Evolutionary conservation across 1,284 basidiomycete species (phyloP).

Genomic region (Grifola frondosa): DNA sequence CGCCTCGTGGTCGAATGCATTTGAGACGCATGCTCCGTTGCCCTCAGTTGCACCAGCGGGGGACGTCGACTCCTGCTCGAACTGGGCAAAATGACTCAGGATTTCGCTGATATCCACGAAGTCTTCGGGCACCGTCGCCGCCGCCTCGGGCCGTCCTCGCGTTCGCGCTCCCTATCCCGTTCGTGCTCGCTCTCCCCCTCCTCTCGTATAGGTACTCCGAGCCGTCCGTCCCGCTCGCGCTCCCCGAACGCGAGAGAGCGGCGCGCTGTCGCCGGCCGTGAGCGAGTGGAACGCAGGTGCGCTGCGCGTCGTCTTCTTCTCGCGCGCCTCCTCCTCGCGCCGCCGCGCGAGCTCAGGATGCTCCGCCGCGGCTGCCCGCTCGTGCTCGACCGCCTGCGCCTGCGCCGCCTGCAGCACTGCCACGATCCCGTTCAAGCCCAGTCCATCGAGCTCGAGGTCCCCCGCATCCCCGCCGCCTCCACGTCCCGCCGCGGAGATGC

Average conservation of each 20-base stretch:
- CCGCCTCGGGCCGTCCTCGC: slow-evolving; percentile 9
- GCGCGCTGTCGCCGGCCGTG: slow-evolving; percentile 47
- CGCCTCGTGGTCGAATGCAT: slow-evolving; percentile 2
- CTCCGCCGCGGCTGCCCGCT: slow-evolving; percentile 43
- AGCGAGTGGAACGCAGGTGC: slow-evolving; percentile 76
- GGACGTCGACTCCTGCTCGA: slow-evolving; percentile 57
- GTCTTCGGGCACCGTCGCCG: slow-evolving; percentile 47
- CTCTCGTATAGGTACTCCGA: slow-evolving; percentile 56
- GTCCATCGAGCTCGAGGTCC: slow-evolving; percentile 47
- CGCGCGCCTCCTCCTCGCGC: slow-evolving; percentile 43
- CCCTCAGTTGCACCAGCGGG: slow-evolving; percentile 3
- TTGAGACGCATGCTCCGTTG: too few species aligned
- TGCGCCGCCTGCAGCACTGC: slow-evolving; percentile 75
- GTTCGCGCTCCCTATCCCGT: slow-evolving; percentile 28
- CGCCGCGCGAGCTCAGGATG: slow-evolving; percentile 40
- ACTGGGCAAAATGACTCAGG: slow-evolving; percentile 66
- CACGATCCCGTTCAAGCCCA: slow-evolving; percentile 61
- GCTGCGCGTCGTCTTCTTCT: slow-evolving; percentile 57
- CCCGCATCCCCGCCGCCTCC: slow-evolving; percentile 19
- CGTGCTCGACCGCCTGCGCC: slow-evolving; percentile 52
- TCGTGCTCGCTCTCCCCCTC: slow-evolving; percentile 26
- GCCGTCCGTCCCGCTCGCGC: slow-evolving; percentile 40
- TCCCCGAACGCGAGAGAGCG: slow-evolving; percentile 17
- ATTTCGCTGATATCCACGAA: slow-evolving; percentile 76
- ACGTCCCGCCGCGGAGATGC: slow-evolving; percentile 39